Percentiles rank a stretch among this genome's conserved stretches.
These are phyloP conservation scores for Astragalus membranaceus DNA, from an alignment of 306 rosid genomes.

Conservation along the genomic window DNA sequence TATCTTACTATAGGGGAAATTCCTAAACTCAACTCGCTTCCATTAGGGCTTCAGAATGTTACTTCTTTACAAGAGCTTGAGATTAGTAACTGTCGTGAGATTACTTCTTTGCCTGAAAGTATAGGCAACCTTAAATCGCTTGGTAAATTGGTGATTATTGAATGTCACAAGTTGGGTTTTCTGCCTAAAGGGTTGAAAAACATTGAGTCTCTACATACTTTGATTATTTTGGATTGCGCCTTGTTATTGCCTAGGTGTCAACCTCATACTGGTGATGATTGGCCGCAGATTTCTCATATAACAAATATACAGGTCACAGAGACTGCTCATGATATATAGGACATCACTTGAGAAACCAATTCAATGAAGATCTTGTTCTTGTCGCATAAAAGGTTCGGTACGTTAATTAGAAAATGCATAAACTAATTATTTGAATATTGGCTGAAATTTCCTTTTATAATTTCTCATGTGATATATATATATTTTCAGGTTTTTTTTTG, in stretches of 20 bases:
- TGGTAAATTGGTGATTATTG: neutral
- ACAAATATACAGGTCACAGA: neutral
- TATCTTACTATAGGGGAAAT: neutral
- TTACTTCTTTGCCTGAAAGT: neutral
- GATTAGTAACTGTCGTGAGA: neutral
- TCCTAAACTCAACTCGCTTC: constrained; percentile 7
- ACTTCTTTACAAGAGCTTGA: neutral
- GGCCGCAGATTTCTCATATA: constrained; percentile 9
- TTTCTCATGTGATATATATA: neutral
- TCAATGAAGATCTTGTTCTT: neutral
- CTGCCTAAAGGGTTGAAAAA: neutral
- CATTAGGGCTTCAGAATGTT: neutral
- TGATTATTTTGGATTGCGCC: constrained; percentile 1
- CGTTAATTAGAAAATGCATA: neutral
- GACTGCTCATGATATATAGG: neutral
- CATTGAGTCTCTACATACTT: neutral
- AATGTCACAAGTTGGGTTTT: neutral
- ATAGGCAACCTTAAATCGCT: neutral
- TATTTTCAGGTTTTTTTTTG: too few species aligned
- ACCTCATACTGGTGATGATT: constrained; percentile 19
- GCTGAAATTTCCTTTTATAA: neutral
- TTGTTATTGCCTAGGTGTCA: constrained; percentile 14
- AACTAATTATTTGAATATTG: neutral
- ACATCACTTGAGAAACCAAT: neutral
- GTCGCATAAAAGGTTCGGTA: neutral